A percentile compares a stretch with the other conserved stretches of the same genome.
phyloP scores from a whole-genome alignment of 441 rosid genomes.

The Aleurites moluccanus region DNA sequence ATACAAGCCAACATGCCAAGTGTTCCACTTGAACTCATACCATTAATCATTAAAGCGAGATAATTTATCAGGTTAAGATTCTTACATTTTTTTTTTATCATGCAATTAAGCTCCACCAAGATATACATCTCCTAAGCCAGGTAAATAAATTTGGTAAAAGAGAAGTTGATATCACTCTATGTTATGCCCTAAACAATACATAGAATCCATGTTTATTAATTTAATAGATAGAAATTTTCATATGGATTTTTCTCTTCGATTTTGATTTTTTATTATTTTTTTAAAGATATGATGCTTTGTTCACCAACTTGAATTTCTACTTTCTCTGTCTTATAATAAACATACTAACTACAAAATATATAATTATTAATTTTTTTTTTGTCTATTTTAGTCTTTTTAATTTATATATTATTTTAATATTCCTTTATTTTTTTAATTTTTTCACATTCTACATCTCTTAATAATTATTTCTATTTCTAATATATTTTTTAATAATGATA shows the following conservation, averaged over 20 bases:
- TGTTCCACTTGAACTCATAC: constrained; percentile 79
- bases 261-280: not conserved
- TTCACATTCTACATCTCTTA: too few relatives aligned
- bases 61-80: constrained; percentile 11
- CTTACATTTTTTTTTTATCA: constrained; percentile 10
- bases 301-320: too few relatives aligned
- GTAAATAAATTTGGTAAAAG: constrained; percentile 20
- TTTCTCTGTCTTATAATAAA: too few relatives aligned
- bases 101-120: constrained; percentile 6
- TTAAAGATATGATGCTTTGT: too few relatives aligned
- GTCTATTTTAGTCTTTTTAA: too few relatives aligned
- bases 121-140: not conserved
- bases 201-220: constrained; percentile 23
- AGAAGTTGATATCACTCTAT: constrained; percentile 4
- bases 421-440: too few relatives aligned
- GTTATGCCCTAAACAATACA: constrained; percentile 22
- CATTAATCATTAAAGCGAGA: constrained; percentile 27
- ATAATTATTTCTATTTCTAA: too few relatives aligned
- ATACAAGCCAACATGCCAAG: constrained; percentile 71
- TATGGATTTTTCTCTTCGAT: not conserved
- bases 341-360: too few relatives aligned
- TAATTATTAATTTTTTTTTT: too few relatives aligned
- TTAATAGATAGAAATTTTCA: constrained; percentile 25
- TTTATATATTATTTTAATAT: too few relatives aligned
- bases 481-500: too few relatives aligned